Evolutionary conservation across 257 asterid species (phyloP), one percentile per base, ranked within the genome.

Genomic region (Primulina eburnea): DNA sequence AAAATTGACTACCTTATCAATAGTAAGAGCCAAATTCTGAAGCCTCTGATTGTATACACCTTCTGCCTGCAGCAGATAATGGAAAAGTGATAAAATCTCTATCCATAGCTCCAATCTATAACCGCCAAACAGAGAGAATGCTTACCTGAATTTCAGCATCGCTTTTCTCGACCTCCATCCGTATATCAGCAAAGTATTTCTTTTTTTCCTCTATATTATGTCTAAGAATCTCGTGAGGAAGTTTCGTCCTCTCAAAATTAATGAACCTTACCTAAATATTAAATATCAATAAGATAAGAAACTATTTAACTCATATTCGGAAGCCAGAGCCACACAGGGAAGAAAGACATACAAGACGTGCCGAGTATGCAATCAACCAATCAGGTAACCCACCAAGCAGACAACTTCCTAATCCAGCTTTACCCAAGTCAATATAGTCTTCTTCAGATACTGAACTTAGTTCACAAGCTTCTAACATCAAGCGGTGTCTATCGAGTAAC

Each of bases 361-460:
- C 99, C 38, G 96, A 50, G 81, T 91, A 94, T 71, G 96, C 95
- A 79, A 94, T 86, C 75, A 94, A 82, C 99, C 99, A 94, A 76
- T 91, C 93, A 40, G 99, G 99, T 74, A 94, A 71, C 58, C 98
- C 99, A 75, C 95, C 98, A 70, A 94, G 97, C 82, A 94, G 85
- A 82, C 99, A 94, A 76, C 97, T 94, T 63, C 99, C 99, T 64
- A 94, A 88, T 68, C 99, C 99, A 68, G 99, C 99, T 84, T 83
- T 88, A 53, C 95, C 83, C 73, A 94, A 84, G 26, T 89, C 99
- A 73, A 91, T 89, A 70, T 88, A 89, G 79, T 94, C 99, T 77
- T 94, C 99, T 77, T 94, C 99, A 52, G 95, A 85, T 70, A 88
- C 96, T n/a, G 91, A 82, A 82, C 88, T 94, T 43, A 88, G 70